phyloP scores from a whole-genome alignment of 2,329 filamentous ascomycete genomes.

The Diaporthe eres region DNA sequence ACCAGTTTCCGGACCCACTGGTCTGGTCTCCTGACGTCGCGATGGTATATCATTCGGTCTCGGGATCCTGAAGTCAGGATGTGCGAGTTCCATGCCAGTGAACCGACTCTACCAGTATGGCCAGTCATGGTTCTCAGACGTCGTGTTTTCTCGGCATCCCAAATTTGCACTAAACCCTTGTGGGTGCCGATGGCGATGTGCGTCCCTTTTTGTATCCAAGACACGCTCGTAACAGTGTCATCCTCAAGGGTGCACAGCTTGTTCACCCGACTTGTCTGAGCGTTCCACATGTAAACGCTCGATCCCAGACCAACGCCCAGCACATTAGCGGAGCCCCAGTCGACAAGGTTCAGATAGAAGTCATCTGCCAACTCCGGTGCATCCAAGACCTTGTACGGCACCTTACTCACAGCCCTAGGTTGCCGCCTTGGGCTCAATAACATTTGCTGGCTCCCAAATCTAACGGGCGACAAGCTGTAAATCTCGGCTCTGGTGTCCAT shows the following conservation, averaged over 20 bases:
- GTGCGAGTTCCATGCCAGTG: constrained; percentile 97
- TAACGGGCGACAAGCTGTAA: constrained; percentile 95
- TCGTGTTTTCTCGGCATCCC: constrained; percentile 91
- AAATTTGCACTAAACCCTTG: constrained; percentile 96
- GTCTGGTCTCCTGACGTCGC: constrained; percentile 92
- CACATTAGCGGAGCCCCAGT: constrained; percentile 97
- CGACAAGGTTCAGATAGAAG: constrained; percentile 97
- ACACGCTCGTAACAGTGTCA: constrained; percentile 96
- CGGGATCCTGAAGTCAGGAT: constrained; percentile 96
- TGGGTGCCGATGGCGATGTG: constrained; percentile 96
- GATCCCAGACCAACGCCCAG: constrained; percentile 92
- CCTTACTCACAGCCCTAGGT: constrained; percentile 91
- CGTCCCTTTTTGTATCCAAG: constrained; percentile 97
- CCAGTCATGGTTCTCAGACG: constrained; percentile 96
- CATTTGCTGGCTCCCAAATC: constrained; percentile 93
- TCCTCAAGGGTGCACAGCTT: constrained; percentile 94
- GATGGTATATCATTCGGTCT: constrained; percentile 93
- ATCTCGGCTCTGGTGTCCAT: constrained; percentile 92
- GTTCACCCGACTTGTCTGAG: constrained; percentile 88
- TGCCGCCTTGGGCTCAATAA: constrained; percentile 91
- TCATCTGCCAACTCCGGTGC: constrained; percentile 96
- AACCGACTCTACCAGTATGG: constrained; percentile 92
- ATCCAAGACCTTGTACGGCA: constrained; percentile 97
- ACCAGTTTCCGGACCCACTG: constrained; percentile 90
- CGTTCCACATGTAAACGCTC: constrained; percentile 99